Conservation (phyloP, 208 protist genomes). For the Trichomonas gallinae region DNA sequence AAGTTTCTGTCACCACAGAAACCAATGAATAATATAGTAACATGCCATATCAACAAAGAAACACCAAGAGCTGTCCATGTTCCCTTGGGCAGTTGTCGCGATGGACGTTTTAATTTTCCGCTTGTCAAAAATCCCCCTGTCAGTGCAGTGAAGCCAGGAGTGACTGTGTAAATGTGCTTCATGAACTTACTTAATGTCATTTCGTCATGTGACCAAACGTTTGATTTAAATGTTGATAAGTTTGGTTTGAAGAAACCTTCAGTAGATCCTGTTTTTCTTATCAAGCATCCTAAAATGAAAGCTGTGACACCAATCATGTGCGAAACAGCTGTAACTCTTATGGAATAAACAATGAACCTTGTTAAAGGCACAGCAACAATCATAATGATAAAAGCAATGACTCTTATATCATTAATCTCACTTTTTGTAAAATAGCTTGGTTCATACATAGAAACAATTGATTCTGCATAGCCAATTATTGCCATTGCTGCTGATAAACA, state of each 20-base stretch:
- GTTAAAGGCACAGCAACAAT: neutral
- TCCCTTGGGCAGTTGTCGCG: neutral
- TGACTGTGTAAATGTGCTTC: neutral
- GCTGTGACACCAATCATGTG: neutral
- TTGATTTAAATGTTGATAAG: neutral
- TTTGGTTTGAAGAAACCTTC: neutral
- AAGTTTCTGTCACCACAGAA: neutral
- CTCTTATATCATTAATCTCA: neutral
- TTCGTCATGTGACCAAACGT: neutral
- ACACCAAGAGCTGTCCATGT: neutral
- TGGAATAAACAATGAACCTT: neutral
- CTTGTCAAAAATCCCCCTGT: neutral
- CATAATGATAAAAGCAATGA: neutral
- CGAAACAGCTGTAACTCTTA: neutral
- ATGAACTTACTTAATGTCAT: neutral
- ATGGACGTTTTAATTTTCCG: neutral
- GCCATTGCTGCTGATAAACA: neutral
- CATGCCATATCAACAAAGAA: neutral
- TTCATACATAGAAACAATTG: neutral
- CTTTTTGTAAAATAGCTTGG: neutral
- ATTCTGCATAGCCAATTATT: neutral
- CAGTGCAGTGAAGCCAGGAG: neutral
- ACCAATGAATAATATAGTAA: neutral
- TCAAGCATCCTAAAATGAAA: neutral
- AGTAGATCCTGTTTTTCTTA: neutral